Evolutionary conservation across 495 filamentous ascomycete genomes (phyloP).

Genomic region (Neurospora sp.): DNA sequence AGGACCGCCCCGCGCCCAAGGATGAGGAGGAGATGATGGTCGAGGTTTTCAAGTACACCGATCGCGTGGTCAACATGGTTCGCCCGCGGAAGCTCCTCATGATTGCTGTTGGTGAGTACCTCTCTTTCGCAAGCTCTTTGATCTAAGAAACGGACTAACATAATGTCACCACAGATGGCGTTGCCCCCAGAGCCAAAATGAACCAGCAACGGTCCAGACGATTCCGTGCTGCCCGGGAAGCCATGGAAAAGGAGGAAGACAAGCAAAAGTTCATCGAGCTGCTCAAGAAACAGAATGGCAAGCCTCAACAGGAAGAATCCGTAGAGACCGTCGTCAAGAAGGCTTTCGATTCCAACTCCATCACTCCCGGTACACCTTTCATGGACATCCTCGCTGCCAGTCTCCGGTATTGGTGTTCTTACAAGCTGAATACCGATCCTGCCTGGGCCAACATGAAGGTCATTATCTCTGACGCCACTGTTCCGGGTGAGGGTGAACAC

Average conservation of each 20-base stretch:
- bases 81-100: conserved; percentile 89
- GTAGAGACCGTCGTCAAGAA: conserved; percentile 65
- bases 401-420: conserved; percentile 88
- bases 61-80: conserved; percentile 96
- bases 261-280: conserved; percentile 77
- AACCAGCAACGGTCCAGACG: conserved; percentile 90
- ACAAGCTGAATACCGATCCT: conserved; percentile 94
- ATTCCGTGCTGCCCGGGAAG: conserved; percentile 89
- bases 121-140: background rate
- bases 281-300: conserved; percentile 62
- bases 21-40: conserved; percentile 99
- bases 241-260: conserved; percentile 85
- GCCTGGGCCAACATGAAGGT: conserved; percentile 96
- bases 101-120: conserved; percentile 88
- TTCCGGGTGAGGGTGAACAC: conserved; percentile 96
- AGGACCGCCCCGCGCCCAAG: conserved; percentile 80
- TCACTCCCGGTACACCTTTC: conserved; percentile 96
- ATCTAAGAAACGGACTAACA: conserved; percentile 23
- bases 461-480: conserved; percentile 95
- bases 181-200: conserved; percentile 92
- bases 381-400: conserved; percentile 94
- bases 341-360: conserved; percentile 96
- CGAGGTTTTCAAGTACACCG: conserved; percentile 93
- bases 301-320: conserved; percentile 47
- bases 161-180: conserved; percentile 54